Evolutionary conservation across 176 grass and related monocot genomes (phyloP).

Genomic region (Paspalum notatum): DNA sequence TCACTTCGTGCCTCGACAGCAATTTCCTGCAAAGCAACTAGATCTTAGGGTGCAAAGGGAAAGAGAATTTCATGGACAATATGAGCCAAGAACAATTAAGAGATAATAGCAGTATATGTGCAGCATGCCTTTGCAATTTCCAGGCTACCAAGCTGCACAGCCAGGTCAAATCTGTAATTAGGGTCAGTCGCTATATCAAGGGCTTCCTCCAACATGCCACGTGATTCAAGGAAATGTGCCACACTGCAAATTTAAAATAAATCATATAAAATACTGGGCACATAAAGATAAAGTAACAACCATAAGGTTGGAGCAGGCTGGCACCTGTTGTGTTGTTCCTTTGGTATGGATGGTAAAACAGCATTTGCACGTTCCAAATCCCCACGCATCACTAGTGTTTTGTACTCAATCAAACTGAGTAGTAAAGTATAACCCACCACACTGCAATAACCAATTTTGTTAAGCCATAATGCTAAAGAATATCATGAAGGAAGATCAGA

Average conservation of each 20-base stretch:
- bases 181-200: constrained; percentile 70
- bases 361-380: constrained; percentile 65
- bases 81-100: not conserved
- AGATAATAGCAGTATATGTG: constrained; percentile 5
- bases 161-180: constrained; percentile 85
- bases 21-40: constrained; percentile 60
- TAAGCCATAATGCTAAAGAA: constrained; percentile 17
- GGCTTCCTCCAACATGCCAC: constrained; percentile 83
- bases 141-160: constrained; percentile 83
- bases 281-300: constrained; percentile 7
- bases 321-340: constrained; percentile 70
- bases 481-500: not conserved
- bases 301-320: not conserved
- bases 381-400: constrained; percentile 90
- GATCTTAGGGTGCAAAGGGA: constrained; percentile 13
- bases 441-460: constrained; percentile 49
- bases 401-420: constrained; percentile 89
- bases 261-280: not conserved
- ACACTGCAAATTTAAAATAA: constrained; percentile 47
- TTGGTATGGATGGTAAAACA: constrained; percentile 65
- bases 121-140: constrained; percentile 76
- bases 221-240: constrained; percentile 79
- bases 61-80: constrained; percentile 13
- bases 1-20: constrained; percentile 69
- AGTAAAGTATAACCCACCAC: constrained; percentile 87